phyloP scores from a whole-genome alignment of 2,329 filamentous ascomycete species.

The Fusarium nodosum region DNA sequence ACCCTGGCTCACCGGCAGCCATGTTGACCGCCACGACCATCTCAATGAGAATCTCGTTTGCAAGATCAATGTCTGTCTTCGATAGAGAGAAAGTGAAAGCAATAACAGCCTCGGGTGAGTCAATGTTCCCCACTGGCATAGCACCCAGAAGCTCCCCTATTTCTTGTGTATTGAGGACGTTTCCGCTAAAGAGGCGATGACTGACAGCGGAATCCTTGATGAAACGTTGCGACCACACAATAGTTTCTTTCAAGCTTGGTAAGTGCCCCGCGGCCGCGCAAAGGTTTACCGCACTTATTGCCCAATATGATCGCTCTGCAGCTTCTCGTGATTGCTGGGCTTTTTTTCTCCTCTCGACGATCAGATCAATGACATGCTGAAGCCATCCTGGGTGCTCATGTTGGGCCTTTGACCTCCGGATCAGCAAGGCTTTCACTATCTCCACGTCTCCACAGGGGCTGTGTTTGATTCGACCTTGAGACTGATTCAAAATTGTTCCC shows the following conservation, averaged over 20 bases:
- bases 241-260: slow-evolving; percentile 40
- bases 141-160: slow-evolving; percentile 35
- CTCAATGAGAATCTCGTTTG: slow-evolving; percentile 40
- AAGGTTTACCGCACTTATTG: slow-evolving; percentile 47
- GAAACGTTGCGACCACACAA: slow-evolving; percentile 51
- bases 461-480: slow-evolving; percentile 11
- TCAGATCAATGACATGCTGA: slow-evolving; percentile 19
- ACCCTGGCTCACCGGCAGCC: slow-evolving; percentile 30
- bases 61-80: slow-evolving; percentile 13
- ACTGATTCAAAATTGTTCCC: slow-evolving; percentile 28
- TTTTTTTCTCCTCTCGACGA: slow-evolving; percentile 44
- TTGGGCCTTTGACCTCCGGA: slow-evolving; percentile 23
- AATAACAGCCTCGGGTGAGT: slow-evolving; percentile 11
- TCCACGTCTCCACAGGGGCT: slow-evolving; percentile 32
- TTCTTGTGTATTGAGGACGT: slow-evolving; percentile 34
- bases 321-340: slow-evolving; percentile 45
- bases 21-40: slow-evolving; percentile 20
- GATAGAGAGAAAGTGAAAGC: slow-evolving; percentile 9
- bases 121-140: slow-evolving; percentile 19
- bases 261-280: slow-evolving; percentile 48
- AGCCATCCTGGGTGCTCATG: slow-evolving; percentile 31
- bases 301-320: slow-evolving; percentile 46
- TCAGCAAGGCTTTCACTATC: slow-evolving; percentile 26
- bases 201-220: slow-evolving; percentile 46
- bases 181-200: slow-evolving; percentile 32